These are phyloP conservation scores for Peziza echinospora DNA, from an alignment of 495 filamentous ascomycete species.

Conservation along the genomic window DNA sequence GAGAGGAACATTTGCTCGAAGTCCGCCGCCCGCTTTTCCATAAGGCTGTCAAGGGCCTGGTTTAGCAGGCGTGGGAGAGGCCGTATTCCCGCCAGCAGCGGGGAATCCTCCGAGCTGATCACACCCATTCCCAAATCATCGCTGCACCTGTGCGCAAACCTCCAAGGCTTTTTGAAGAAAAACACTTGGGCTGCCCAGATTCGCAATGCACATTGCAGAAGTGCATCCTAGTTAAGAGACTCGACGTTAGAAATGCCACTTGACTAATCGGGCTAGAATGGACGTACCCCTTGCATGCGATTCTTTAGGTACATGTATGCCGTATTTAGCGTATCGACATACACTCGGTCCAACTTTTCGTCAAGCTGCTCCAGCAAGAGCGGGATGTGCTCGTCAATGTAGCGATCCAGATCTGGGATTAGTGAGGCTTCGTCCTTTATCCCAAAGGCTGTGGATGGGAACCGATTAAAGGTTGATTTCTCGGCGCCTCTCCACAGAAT, in stretches of 20 bases:
- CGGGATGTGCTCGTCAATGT: slow-evolving; percentile 13
- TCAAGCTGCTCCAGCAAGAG: neutral
- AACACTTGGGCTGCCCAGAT: slow-evolving; percentile 18
- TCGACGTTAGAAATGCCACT: no score
- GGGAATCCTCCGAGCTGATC: neutral
- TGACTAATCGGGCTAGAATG: no score
- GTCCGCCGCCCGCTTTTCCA: slow-evolving; percentile 12
- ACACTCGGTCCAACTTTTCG: neutral
- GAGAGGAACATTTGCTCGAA: slow-evolving; percentile 14
- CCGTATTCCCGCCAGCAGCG: slow-evolving; percentile 10
- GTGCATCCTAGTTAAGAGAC: no score
- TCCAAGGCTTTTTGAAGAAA: slow-evolving; percentile 17
- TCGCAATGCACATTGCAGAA: slow-evolving; percentile 13
- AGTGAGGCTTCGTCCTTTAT: slow-evolving; percentile 9
- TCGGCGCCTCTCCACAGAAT: slow-evolving; percentile 15
- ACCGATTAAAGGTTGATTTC: slow-evolving; percentile 11
- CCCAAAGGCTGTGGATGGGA: slow-evolving; percentile 14
- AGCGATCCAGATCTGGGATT: slow-evolving; percentile 6
- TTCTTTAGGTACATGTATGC: neutral
- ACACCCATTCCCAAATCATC: slow-evolving; percentile 1
- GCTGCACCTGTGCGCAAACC: slow-evolving; percentile 11
- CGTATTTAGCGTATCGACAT: neutral
- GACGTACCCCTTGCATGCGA: neutral
- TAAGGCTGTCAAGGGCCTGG: slow-evolving; percentile 14
- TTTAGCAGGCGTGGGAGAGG: slow-evolving; percentile 15